A percentile compares a stretch with the other conserved stretches of the same genome.
These are phyloP conservation scores for Collybiopsis confluens DNA, from an alignment of 768 basidiomycete genomes.

Conservation along the genomic window DNA sequence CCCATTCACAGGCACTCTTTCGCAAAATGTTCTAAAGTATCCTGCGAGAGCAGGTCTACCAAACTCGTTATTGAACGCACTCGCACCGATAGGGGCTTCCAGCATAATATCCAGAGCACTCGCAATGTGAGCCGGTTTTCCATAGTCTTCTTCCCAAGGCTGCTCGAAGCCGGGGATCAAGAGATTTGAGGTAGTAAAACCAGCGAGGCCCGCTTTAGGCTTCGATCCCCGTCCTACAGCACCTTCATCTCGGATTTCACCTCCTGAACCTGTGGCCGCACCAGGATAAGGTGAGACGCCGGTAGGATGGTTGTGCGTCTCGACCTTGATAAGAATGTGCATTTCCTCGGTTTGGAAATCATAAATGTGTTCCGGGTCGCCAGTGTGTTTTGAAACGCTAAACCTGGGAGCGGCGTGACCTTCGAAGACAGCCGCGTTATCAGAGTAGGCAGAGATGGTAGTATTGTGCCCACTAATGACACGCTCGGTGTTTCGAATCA, in stretches of 20 bases:
- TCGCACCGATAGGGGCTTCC: slow-evolving; percentile 33
- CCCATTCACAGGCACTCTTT: slow-evolving; percentile 55
- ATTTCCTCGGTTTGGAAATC: slow-evolving; percentile 73
- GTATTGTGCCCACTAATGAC: slow-evolving; percentile 64
- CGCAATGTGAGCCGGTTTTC: slow-evolving; percentile 86
- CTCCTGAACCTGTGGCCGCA: slow-evolving; percentile 97
- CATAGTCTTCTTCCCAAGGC: slow-evolving; percentile 96
- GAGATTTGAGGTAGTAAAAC: slow-evolving; percentile 92
- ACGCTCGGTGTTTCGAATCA: slow-evolving; percentile 96
- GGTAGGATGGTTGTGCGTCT: slow-evolving; percentile 99
- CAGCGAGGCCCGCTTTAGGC: slow-evolving; percentile 91
- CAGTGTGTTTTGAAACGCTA: slow-evolving; percentile 36
- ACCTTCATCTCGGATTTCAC: slow-evolving; percentile 97
- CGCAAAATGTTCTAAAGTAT: slow-evolving; percentile 93
- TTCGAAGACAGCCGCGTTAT: slow-evolving; percentile 93
- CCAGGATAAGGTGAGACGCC: slow-evolving; percentile 98
- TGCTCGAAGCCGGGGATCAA: slow-evolving; percentile 88
- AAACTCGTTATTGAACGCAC: slow-evolving; percentile 46
- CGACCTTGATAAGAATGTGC: slow-evolving; percentile 94
- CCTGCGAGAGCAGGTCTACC: slow-evolving; percentile 90
- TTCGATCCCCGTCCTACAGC: slow-evolving; percentile 92
- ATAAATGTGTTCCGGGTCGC: slow-evolving; percentile 42
- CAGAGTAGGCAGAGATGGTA: slow-evolving; percentile 95
- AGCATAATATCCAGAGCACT: slow-evolving; percentile 96
- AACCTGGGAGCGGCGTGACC: slow-evolving; percentile 73